Percentiles rank a stretch among this genome's conserved stretches.
phyloP scores from a whole-genome alignment of 768 basidiomycete species.

The Ramaria rubella region DNA sequence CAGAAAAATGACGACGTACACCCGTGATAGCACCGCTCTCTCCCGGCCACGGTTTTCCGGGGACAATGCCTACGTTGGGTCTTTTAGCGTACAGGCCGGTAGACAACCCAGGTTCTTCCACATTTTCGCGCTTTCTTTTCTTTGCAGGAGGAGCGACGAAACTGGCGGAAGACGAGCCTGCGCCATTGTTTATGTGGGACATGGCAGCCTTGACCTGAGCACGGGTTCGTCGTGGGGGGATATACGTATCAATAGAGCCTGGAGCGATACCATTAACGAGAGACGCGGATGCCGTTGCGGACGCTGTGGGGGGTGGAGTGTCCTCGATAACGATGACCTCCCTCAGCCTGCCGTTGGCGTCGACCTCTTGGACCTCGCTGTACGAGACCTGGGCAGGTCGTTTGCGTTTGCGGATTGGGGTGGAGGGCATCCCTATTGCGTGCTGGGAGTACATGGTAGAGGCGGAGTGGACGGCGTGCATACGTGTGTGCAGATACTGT shows the following conservation, averaged over 20 bases:
- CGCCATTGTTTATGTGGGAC: constrained; percentile 34
- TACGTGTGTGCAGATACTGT: constrained; percentile 6
- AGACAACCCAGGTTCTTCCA: constrained; percentile 45
- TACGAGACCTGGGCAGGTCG: constrained; percentile 79
- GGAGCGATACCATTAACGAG: constrained; percentile 38
- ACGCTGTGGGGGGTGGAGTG: constrained; percentile 60
- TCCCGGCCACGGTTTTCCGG: constrained; percentile 61
- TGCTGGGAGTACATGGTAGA: constrained; percentile 10
- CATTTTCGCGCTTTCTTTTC: constrained; percentile 77
- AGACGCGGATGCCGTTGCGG: constrained; percentile 52
- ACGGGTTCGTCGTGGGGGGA: constrained; percentile 74
- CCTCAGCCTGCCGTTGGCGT: constrained; percentile 64
- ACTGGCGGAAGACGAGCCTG: constrained; percentile 37
- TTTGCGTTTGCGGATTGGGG: constrained; percentile 54
- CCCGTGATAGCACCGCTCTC: constrained; percentile 57
- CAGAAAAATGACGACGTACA: constrained; percentile 47
- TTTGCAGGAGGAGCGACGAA: constrained; percentile 67
- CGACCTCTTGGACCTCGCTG: constrained; percentile 84
- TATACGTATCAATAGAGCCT: constrained; percentile 29
- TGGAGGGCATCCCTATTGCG: constrained; percentile 9
- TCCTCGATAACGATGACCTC: constrained; percentile 93
- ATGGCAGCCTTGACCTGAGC: constrained; percentile 68
- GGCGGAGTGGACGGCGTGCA: constrained; percentile 11
- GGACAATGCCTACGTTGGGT: constrained; percentile 37
- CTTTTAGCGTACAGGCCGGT: constrained; percentile 10